phyloP scores from a whole-genome alignment of 163 green algal species.

The Scenedesmus sp. region DNA sequence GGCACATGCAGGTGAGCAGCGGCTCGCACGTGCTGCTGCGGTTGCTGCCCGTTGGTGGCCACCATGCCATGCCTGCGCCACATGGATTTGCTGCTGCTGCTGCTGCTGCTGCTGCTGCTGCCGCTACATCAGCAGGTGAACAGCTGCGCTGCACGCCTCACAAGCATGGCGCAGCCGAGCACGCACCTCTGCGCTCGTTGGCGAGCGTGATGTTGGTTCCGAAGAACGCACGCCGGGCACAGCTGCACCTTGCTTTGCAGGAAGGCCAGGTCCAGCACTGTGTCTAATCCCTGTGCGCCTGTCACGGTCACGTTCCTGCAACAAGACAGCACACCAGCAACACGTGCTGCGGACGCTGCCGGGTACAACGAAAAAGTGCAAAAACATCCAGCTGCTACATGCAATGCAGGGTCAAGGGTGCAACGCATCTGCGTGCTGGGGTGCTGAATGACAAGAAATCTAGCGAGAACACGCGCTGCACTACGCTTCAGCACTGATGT shows the following conservation, averaged over 20 bases:
- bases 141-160: not conserved
- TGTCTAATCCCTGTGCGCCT: not conserved
- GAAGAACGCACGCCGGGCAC: not conserved
- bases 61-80: too few species aligned
- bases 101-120: too few species aligned
- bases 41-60: too few species aligned
- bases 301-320: slow-evolving; percentile 22
- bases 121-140: too few species aligned
- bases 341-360: not conserved
- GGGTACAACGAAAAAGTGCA: not conserved
- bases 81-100: too few species aligned
- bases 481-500: too few species aligned
- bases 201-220: not conserved
- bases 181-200: slow-evolving; percentile 1
- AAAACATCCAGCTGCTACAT: not conserved
- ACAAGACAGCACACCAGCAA: not conserved
- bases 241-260: not conserved
- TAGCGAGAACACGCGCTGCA: too few species aligned
- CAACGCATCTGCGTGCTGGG: too few species aligned
- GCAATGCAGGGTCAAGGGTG: too few species aligned
- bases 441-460: too few species aligned
- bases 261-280: slow-evolving; percentile 14
- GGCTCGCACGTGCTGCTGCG: too few species aligned
- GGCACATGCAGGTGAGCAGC: too few species aligned
- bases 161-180: not conserved